Evolutionary conservation across 768 basidiomycete species (phyloP).

Genomic region (Pleurotus citrinopileatus): DNA sequence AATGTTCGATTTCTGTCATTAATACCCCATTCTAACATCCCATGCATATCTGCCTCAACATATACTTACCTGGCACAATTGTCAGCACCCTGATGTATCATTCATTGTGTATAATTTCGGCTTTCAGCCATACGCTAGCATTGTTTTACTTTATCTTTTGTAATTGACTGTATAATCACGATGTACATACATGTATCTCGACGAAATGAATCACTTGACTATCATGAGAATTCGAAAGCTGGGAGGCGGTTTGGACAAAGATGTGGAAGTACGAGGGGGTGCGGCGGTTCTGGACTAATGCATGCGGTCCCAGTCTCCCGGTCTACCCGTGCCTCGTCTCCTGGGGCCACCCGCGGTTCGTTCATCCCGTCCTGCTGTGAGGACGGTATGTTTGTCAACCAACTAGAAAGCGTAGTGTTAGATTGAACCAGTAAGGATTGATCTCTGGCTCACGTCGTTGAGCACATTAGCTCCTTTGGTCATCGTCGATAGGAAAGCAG

Average conservation of each 20-base stretch:
- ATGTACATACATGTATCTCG: neutral
- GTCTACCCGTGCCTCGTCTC: neutral
- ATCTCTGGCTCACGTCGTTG: conserved; percentile 71
- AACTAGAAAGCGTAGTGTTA: conserved; percentile 16
- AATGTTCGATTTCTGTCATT: too few species aligned
- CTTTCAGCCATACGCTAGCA: too few species aligned
- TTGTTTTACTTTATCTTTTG: too few species aligned
- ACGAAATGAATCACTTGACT: too few species aligned
- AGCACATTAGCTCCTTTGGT: conserved; percentile 86
- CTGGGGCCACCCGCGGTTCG: neutral
- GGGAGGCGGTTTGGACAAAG: too few species aligned
- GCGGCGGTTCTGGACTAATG: neutral
- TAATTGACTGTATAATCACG: neutral
- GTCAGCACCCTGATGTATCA: too few species aligned
- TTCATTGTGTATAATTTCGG: too few species aligned
- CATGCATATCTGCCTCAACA: too few species aligned
- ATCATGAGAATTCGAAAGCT: too few species aligned
- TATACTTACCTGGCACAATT: too few species aligned
- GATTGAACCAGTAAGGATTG: neutral
- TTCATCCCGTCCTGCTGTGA: conserved; percentile 13
- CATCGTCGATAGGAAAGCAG: conserved; percentile 80
- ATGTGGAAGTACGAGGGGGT: too few species aligned
- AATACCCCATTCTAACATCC: too few species aligned
- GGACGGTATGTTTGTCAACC: conserved; percentile 11
- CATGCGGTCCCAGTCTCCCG: conserved; percentile 9